A percentile compares a stretch with the other conserved stretches of the same genome.
These are phyloP conservation scores for Leccinum griseonigrum DNA, from an alignment of 1,284 basidiomycete genomes.

Conservation along the genomic window DNA sequence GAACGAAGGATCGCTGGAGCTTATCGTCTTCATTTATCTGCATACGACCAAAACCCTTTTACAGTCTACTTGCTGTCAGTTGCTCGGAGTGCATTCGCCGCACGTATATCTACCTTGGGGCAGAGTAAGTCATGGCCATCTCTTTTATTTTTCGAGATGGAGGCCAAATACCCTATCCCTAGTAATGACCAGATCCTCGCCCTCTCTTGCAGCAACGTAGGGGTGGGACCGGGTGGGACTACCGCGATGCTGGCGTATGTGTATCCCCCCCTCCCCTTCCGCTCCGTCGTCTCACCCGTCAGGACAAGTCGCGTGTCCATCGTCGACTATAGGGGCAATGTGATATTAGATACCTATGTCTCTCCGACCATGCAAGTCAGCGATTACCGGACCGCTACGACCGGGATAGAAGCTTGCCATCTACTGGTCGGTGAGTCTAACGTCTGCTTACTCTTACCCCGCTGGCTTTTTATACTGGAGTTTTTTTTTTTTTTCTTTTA, in stretches of 20 bases:
- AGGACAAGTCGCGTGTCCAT: slow-evolving; percentile 55
- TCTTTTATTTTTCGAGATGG: slow-evolving; percentile 25
- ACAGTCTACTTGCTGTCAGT: slow-evolving; percentile 18
- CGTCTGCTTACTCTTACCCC: background rate
- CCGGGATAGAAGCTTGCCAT: slow-evolving; percentile 61
- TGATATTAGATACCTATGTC: slow-evolving; percentile 61
- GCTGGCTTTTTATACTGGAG: slow-evolving; percentile 2
- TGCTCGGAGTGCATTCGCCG: slow-evolving; percentile 11
- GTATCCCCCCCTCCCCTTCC: slow-evolving; percentile 8
- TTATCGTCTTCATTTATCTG: slow-evolving; percentile 28
- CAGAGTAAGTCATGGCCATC: slow-evolving; percentile 18
- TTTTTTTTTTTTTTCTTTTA: background rate
- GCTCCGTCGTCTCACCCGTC: slow-evolving; percentile 16
- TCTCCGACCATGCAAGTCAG: slow-evolving; percentile 66
- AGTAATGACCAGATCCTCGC: slow-evolving; percentile 48
- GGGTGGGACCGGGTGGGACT: slow-evolving; percentile 72
- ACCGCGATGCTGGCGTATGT: slow-evolving; percentile 76
- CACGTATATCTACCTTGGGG: slow-evolving; percentile 25
- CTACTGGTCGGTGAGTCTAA: slow-evolving; percentile 47
- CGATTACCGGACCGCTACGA: slow-evolving; percentile 70
- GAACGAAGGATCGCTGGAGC: slow-evolving; percentile 24
- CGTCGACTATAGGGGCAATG: slow-evolving; percentile 59
- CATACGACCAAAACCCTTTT: slow-evolving; percentile 16
- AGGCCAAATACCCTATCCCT: slow-evolving; percentile 32
- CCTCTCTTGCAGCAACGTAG: slow-evolving; percentile 61